Conservation (phyloP, 1,284 basidiomycete genomes). For the Ganoderma sinense region DNA sequence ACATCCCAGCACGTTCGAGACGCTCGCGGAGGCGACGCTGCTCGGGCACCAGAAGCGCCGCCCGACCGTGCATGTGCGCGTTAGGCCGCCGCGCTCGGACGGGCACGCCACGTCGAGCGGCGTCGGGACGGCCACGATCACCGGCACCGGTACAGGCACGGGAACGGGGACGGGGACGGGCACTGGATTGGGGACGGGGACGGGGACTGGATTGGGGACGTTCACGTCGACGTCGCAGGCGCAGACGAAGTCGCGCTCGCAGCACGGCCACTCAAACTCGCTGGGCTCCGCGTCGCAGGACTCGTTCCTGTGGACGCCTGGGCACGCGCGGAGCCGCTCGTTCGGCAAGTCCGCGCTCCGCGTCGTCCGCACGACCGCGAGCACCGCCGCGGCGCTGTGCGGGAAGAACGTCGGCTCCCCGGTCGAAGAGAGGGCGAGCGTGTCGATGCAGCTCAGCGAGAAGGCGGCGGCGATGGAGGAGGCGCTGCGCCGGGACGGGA, state of each 20-base stretch:
- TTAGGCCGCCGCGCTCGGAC: slow-evolving; percentile 30
- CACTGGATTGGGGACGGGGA: slow-evolving; percentile 27
- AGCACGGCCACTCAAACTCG: slow-evolving; percentile 42
- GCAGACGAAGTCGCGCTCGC: slow-evolving; percentile 50
- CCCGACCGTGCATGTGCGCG: slow-evolving; percentile 51
- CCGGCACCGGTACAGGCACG: slow-evolving; percentile 24
- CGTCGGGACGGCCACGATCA: slow-evolving; percentile 22
- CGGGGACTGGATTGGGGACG: slow-evolving; percentile 29
- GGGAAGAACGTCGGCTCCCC: slow-evolving; percentile 28
- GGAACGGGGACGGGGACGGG: slow-evolving; percentile 29
- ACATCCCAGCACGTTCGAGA: slow-evolving; percentile 52
- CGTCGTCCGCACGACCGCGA: slow-evolving; percentile 39
- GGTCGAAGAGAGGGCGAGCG: slow-evolving; percentile 31
- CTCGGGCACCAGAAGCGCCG: slow-evolving; percentile 66
- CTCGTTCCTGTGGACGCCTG: slow-evolving; percentile 36
- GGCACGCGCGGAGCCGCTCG: slow-evolving; percentile 65
- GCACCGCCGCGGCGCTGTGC: slow-evolving; percentile 49
- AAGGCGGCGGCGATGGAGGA: slow-evolving; percentile 48
- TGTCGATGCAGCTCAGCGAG: slow-evolving; percentile 38
- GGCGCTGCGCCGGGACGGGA: slow-evolving; percentile 50
- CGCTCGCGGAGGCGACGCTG: slow-evolving; percentile 66
- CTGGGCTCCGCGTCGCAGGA: slow-evolving; percentile 47
- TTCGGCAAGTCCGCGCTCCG: slow-evolving; percentile 65
- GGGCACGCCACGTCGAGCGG: slow-evolving; percentile 27
- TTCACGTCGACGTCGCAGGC: slow-evolving; percentile 36